Evolutionary conservation across 805 yeast genomes (phyloP).

Genomic region (Lipomyces oligophaga): DNA sequence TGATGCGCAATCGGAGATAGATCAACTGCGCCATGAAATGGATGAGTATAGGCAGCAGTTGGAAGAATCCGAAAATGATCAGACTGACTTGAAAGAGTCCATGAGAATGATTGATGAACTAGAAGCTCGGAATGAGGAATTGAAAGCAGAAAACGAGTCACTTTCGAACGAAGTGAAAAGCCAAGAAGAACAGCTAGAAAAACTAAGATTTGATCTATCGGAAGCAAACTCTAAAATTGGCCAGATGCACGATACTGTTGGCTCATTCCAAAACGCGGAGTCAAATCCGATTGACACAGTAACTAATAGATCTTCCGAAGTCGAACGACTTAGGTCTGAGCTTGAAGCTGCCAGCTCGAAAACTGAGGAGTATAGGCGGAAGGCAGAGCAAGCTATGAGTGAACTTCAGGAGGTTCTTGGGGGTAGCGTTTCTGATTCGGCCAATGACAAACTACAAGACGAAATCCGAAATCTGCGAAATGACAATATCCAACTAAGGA

Average conservation of each 20-base stretch:
- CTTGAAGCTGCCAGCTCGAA: neutral
- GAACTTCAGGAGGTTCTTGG: slow-evolving; percentile 3
- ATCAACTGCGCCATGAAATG: slow-evolving; percentile 21
- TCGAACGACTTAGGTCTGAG: neutral
- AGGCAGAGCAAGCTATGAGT: slow-evolving; percentile 8
- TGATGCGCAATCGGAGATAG: slow-evolving; percentile 16
- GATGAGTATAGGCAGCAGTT: slow-evolving; percentile 21
- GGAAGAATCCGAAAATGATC: slow-evolving; percentile 23
- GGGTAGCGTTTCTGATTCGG: neutral
- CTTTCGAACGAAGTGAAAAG: slow-evolving; percentile 9
- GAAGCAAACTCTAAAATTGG: slow-evolving; percentile 16
- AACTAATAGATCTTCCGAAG: neutral
- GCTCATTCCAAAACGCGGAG: slow-evolving; percentile 1
- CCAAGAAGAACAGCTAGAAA: slow-evolving; percentile 5
- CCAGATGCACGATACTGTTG: slow-evolving; percentile 17
- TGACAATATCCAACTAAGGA: neutral
- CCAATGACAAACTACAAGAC: slow-evolving; percentile 5
- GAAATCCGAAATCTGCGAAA: neutral
- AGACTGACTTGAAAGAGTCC: slow-evolving; percentile 8
- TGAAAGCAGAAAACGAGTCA: slow-evolving; percentile 12
- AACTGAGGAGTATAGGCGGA: neutral
- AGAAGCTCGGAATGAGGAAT: slow-evolving; percentile 14
- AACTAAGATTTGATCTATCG: slow-evolving; percentile 1
- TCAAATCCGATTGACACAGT: neutral
- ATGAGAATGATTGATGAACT: slow-evolving; percentile 9